These are phyloP conservation scores for Penicillium aurantiogriseum DNA, from an alignment of 2,329 filamentous ascomycete genomes.

Conservation along the genomic window DNA sequence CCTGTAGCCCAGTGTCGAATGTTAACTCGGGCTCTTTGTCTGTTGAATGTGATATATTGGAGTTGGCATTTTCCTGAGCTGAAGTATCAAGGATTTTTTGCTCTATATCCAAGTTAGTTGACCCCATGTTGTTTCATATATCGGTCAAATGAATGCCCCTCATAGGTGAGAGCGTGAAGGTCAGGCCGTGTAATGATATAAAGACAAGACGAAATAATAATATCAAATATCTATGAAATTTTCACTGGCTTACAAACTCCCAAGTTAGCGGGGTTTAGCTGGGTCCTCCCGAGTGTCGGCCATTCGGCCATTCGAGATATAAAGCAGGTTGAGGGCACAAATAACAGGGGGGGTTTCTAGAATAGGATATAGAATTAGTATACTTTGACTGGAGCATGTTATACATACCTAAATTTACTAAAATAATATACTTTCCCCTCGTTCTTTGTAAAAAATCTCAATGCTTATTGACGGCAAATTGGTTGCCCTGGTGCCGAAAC, in stretches of 20 bases:
- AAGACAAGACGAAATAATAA: neutral
- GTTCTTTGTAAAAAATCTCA: neutral
- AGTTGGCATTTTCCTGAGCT: constrained; percentile 10
- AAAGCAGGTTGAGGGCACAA: no score
- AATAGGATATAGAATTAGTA: neutral
- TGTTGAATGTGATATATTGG: constrained; percentile 8
- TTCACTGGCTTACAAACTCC: constrained; percentile 19
- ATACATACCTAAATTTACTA: no score
- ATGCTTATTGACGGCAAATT: neutral
- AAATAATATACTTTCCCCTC: neutral
- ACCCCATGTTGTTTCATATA: constrained; percentile 17
- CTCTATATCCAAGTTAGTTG: constrained; percentile 27
- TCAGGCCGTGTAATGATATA: neutral
- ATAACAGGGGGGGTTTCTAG: no score
- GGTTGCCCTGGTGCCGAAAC: neutral
- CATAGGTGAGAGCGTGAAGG: neutral
- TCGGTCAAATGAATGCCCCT: constrained; percentile 3
- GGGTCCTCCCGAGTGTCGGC: neutral
- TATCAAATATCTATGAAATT: neutral
- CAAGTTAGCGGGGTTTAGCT: constrained; percentile 15
- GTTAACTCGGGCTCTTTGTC: constrained; percentile 27
- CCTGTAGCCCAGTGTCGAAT: constrained; percentile 38
- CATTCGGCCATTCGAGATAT: neutral
- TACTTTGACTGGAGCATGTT: neutral
- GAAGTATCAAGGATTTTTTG: constrained; percentile 20